Percentiles rank a stretch among this genome's conserved stretches.
phyloP scores from a whole-genome alignment of 2,329 filamentous ascomycete species.

The Trichoderma brevicompactum region DNA sequence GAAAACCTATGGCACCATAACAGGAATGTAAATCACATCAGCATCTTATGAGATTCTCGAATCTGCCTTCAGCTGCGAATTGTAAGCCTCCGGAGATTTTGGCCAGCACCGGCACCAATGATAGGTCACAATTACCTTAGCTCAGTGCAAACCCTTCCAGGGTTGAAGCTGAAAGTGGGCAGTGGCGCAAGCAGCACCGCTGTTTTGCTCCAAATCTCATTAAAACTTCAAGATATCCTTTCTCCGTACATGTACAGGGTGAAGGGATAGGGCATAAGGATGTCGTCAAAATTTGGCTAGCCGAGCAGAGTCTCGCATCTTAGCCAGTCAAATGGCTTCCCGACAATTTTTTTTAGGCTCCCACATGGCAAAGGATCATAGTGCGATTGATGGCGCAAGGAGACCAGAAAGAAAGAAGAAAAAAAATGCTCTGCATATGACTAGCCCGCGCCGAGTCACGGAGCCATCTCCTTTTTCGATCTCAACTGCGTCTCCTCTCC shows the following conservation, averaged over 20 bases:
- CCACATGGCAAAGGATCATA: slow-evolving; percentile 26
- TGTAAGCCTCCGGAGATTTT: slow-evolving; percentile 24
- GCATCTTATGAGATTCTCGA: neutral
- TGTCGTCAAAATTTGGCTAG: slow-evolving; percentile 10
- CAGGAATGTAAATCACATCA: slow-evolving; percentile 2
- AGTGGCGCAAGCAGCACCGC: slow-evolving; percentile 14
- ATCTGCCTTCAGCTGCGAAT: slow-evolving; percentile 9
- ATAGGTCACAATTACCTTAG: neutral
- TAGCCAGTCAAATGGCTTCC: slow-evolving; percentile 23
- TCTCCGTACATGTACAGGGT: neutral
- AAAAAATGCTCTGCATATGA: slow-evolving; percentile 1
- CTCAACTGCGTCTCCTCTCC: slow-evolving; percentile 6
- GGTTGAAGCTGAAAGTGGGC: slow-evolving; percentile 8
- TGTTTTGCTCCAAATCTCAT: neutral
- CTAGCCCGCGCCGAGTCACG: slow-evolving; percentile 5
- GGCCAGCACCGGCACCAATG: neutral
- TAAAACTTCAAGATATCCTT: slow-evolving; percentile 4
- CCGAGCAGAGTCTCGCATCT: slow-evolving; percentile 25
- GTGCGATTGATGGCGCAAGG: slow-evolving; percentile 18
- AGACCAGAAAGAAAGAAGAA: neutral
- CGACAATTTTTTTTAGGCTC: slow-evolving; percentile 22
- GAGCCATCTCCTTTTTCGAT: slow-evolving; percentile 13
- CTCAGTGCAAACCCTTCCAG: neutral
- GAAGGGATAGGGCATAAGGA: slow-evolving; percentile 2
- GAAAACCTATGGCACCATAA: neutral